Evolutionary conservation across 495 filamentous ascomycete species (phyloP), one percentile per base, ranked within the genome.

Genomic region (Penicillium angulare): DNA sequence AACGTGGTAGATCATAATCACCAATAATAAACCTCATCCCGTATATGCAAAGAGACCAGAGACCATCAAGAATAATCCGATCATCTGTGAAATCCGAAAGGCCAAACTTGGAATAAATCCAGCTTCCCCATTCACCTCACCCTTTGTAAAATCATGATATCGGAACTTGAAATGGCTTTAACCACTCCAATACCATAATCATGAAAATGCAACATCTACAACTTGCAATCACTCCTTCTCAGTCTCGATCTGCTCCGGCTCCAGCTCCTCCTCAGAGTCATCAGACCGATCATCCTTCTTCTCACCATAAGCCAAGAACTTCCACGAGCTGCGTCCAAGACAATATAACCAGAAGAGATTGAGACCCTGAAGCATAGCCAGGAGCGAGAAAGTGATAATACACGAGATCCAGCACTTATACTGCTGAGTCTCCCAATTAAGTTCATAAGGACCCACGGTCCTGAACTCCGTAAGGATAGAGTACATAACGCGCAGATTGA

Each of bases 261-360:
- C 13, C 21, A n/a, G n/a, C 21, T 41, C 38, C 15, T 53, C 51
- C 5, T 57, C 60, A 16, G 39, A 27, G 17, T 61, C 55, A 21
- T 61, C 61, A 7, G 61, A 64, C 13, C 61, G 52, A 47, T 64
- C 61, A 38, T 64, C 61, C 41, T 64, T 64, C 50, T 62, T 64
- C 29, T 49, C 58, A 3, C 61, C 61, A n/a, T 50, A 52, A 2
- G 32, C 17, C 7, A 64, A 20, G 12, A 62, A 54, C 33, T 46
- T 59, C 55, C 56, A 49, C 6, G 61, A 55, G 21, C 58, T 64
- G 43, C 82, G 77, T 34, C 86, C 51, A 38, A 92, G 85, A 59
- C 81, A 83, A 59, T 80, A 90, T 26, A 91, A 63, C 88, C 88
- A 92, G 64, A 92, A 88, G 15, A 92, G 46, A 61, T 92, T 92